Evolutionary conservation across 2,329 filamentous ascomycete species (phyloP), one percentile per base, ranked within the genome.

Genomic region (Eurotiales sp.): DNA sequence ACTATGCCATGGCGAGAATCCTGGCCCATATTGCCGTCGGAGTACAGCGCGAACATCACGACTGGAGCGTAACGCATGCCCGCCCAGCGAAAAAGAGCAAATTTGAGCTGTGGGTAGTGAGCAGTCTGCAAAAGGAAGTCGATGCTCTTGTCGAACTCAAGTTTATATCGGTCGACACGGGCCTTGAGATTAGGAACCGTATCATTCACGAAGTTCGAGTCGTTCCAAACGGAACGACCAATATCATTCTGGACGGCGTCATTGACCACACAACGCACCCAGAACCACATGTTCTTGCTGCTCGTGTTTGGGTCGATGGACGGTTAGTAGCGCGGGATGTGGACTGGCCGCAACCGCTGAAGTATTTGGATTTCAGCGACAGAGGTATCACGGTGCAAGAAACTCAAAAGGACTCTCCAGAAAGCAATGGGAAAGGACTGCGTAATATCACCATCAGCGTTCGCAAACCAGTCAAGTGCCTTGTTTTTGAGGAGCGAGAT

Each of bases 271-370:
- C 77, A 52, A 77, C 81, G 8, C 34, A 41, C 21, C n/a, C 36
- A 10, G 60, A 73, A 77, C 39, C 77, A 80, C 64, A 78, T 82
- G n/a, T 66, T 79, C 19, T 69, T 65, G 12, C 77, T 75, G 30
- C 70, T 78, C 36, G 70, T 81, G 50, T 82, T 75, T 77, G 67
- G 82, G 27, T 48, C 11, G 67, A 76, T 49, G 74, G 71, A 30
- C 61, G 74, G 51, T 56, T 82, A 12, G 72, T 80, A 2, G 75
- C 78, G 11, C 71, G 80, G 46, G 79, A 83, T 56, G 71, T 78
- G 5, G 80, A 83, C 64, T 83, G 80, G 80, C 80, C 80, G 7
- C 79, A 83, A 60, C 80, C 80, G 32, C 72, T 82, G 58, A 70
- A 72, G 4, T 68, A 77, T 45, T 19, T 52, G 22, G 23, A 40